Conservation (phyloP, 1,284 basidiomycete species). For the Quambalaria eucalypti region DNA sequence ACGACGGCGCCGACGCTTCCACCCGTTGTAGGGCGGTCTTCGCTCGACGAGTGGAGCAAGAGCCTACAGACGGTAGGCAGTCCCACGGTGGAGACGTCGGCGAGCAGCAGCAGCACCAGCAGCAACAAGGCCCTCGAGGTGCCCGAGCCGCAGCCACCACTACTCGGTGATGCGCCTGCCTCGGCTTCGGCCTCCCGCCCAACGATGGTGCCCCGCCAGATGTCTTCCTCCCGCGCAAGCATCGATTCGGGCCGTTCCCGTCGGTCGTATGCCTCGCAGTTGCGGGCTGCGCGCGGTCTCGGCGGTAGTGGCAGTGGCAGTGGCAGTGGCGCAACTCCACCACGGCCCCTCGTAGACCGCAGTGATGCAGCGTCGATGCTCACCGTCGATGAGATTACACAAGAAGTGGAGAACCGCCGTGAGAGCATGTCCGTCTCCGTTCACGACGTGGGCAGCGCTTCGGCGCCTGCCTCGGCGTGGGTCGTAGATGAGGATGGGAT, state of each 20-base stretch:
- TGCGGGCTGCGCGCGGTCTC: constrained; percentile 14
- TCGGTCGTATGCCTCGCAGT: constrained; percentile 18
- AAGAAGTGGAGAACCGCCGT: constrained; percentile 79
- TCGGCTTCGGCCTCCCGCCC: not conserved
- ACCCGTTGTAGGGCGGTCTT: constrained; percentile 23
- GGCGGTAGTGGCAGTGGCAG: not conserved
- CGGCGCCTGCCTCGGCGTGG: constrained; percentile 9
- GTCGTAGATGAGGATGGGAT: constrained; percentile 45
- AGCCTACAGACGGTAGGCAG: constrained; percentile 24
- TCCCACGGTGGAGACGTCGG: not conserved
- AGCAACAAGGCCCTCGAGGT: constrained; percentile 3
- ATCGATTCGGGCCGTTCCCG: constrained; percentile 5
- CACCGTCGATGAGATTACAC: constrained; percentile 95
- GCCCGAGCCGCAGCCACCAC: too few species aligned
- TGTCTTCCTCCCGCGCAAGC: not conserved
- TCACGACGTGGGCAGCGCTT: constrained; percentile 43
- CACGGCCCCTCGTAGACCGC: constrained; percentile 51
- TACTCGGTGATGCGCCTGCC: too few species aligned
- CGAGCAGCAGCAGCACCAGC: not conserved
- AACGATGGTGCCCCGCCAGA: not conserved
- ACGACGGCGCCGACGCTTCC: constrained; percentile 22
- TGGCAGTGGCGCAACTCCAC: not conserved
- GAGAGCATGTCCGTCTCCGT: constrained; percentile 49
- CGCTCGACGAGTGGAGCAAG: constrained; percentile 34
- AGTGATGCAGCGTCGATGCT: constrained; percentile 83